Conservation (phyloP, 176 grass and related monocot genomes). For the Chloris gayana region DNA sequence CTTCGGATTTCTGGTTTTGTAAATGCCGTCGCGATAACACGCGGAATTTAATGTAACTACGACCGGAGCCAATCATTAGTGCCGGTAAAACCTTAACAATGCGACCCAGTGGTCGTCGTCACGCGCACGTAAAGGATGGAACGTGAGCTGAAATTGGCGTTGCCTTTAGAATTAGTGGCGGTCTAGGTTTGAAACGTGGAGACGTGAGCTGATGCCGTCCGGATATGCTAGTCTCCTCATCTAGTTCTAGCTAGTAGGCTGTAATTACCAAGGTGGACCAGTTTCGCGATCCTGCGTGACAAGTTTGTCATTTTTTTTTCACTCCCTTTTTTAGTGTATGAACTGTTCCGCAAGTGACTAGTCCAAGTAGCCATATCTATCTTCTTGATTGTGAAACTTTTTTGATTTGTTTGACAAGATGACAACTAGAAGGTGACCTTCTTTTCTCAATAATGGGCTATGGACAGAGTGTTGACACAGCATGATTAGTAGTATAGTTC, state of each 20-base stretch:
- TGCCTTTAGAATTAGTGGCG: neutral
- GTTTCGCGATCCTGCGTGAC: neutral
- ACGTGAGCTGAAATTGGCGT: neutral
- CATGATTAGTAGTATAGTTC: neutral
- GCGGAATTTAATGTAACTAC: neutral
- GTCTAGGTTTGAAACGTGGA: conserved; percentile 23
- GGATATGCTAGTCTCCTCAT: neutral
- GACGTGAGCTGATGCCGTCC: conserved; percentile 1
- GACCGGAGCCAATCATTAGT: conserved; percentile 13
- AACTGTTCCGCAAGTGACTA: neutral
- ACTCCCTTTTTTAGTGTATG: neutral
- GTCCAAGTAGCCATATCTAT: conserved; percentile 13
- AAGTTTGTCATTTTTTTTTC: neutral
- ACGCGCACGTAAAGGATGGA: neutral
- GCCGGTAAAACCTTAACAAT: neutral
- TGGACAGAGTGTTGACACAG: conserved; percentile 11
- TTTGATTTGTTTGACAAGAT: conserved; percentile 13
- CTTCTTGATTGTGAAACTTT: neutral
- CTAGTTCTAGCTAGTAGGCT: neutral
- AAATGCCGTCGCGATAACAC: conserved; percentile 10
- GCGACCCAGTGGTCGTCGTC: neutral
- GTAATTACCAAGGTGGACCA: neutral
- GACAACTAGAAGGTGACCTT: neutral
- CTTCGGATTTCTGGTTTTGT: neutral
- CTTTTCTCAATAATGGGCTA: conserved; percentile 24